Percentiles rank a stretch among this genome's conserved stretches.
These are phyloP conservation scores for Hirsutella minnesotensis DNA, from an alignment of 2,329 filamentous ascomycete species.

Conservation along the genomic window DNA sequence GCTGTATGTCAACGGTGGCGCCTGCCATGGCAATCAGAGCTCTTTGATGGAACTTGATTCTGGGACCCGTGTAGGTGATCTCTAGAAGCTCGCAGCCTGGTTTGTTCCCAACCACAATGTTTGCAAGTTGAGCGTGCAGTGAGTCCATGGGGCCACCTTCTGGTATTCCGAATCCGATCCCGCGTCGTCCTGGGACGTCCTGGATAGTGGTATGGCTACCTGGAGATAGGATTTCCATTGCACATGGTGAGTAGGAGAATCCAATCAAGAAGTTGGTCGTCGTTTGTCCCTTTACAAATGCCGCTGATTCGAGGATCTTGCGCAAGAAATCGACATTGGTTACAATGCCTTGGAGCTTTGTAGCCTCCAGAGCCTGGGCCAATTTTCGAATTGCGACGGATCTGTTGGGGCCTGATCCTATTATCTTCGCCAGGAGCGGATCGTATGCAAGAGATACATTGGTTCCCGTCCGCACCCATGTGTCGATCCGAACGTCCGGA, in stretches of 20 bases:
- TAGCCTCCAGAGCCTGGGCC: conserved; percentile 26
- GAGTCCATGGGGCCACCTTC: conserved; percentile 51
- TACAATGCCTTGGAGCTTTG: conserved; percentile 31
- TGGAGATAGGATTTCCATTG: conserved; percentile 42
- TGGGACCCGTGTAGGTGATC: conserved; percentile 47
- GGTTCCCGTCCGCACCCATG: conserved; percentile 47
- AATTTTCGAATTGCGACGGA: conserved; percentile 31
- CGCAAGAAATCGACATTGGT: conserved; percentile 46
- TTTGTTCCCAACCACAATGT: conserved; percentile 46
- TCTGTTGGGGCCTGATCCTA: conserved; percentile 32
- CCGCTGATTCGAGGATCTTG: conserved; percentile 31
- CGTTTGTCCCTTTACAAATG: conserved; percentile 37
- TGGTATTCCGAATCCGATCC: conserved; percentile 44
- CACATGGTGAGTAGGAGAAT: conserved; percentile 36
- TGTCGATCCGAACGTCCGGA: conserved; percentile 42
- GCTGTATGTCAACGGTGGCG: conserved; percentile 34
- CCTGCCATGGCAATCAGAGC: conserved; percentile 47
- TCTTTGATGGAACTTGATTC: conserved; percentile 39
- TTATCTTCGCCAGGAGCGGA: conserved; percentile 45
- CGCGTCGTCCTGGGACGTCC: conserved; percentile 44
- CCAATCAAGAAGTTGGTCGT: conserved; percentile 41
- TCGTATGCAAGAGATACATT: conserved; percentile 46
- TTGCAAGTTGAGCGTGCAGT: conserved; percentile 44
- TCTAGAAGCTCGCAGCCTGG: conserved; percentile 41
- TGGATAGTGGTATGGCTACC: conserved; percentile 48